Evolutionary conservation across 225 moss, liverwort and hornwort genomes (phyloP).

Genomic region (Bryoerythrophyllum caledonicum): DNA sequence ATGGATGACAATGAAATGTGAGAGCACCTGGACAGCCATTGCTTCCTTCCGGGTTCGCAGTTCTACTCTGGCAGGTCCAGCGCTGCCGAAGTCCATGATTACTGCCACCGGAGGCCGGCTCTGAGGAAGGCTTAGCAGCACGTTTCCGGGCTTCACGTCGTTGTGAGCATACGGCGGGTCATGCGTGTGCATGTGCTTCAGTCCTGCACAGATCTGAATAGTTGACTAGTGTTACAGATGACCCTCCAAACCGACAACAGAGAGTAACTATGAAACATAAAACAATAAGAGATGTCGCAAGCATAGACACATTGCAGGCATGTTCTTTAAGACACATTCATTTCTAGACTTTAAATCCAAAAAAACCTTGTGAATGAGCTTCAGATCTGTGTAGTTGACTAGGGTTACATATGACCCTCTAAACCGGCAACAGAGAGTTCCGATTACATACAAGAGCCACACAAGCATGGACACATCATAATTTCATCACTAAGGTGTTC

Average conservation of each 20-base stretch:
- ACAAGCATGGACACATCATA: neutral
- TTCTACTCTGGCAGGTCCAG: conserved; percentile 64
- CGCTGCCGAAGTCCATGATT: conserved; percentile 92
- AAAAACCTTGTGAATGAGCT: conserved; percentile 62
- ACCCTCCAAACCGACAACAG: neutral
- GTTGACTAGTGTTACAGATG: neutral
- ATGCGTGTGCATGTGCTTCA: conserved; percentile 83
- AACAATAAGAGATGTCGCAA: neutral
- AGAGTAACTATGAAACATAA: neutral
- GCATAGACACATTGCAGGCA: neutral
- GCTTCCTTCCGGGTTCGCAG: conserved; percentile 78
- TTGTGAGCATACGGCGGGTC: conserved; percentile 91
- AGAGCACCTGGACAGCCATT: conserved; percentile 69
- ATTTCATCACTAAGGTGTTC: neutral
- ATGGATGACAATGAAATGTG: neutral
- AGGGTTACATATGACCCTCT: neutral
- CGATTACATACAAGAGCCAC: neutral
- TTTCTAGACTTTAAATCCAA: too few relatives aligned
- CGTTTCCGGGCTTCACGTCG: conserved; percentile 95
- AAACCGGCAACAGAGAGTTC: neutral
- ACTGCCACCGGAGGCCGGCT: conserved; percentile 74
- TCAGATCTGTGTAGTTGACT: conserved; percentile 63
- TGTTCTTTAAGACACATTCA: too few relatives aligned
- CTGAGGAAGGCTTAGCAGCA: conserved; percentile 64
- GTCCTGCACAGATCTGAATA: conserved; percentile 90